These are phyloP conservation scores for Filobasidium wieringae DNA, from an alignment of 768 basidiomycete genomes.

Conservation along the genomic window DNA sequence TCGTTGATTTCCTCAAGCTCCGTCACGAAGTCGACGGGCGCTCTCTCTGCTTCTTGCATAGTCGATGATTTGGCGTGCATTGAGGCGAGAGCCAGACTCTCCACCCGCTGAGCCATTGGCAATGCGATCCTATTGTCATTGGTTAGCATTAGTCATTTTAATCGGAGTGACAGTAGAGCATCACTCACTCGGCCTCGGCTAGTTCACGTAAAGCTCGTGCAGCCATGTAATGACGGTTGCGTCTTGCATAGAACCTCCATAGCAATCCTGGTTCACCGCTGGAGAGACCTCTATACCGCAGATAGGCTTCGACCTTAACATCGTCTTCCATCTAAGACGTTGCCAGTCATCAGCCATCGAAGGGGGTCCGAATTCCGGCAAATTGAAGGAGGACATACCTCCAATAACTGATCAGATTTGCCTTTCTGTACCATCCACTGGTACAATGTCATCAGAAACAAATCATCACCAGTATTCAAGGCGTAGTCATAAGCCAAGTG, in stretches of 20 bases:
- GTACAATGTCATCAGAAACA: constrained; percentile 88
- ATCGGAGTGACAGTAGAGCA: background rate
- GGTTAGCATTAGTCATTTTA: background rate
- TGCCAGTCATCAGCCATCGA: background rate
- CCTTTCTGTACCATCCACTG: constrained; percentile 79
- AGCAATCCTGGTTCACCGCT: constrained; percentile 48
- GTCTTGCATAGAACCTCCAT: constrained; percentile 95
- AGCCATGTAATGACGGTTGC: constrained; percentile 72
- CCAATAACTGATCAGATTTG: constrained; percentile 75
- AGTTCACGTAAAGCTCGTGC: constrained; percentile 71
- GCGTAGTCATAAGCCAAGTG: constrained; percentile 77
- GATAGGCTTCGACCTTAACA: constrained; percentile 33
- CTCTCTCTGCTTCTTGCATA: constrained; percentile 65
- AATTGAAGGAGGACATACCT: constrained; percentile 47
- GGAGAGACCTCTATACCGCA: background rate
- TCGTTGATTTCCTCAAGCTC: constrained; percentile 93
- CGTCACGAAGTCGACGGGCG: constrained; percentile 88
- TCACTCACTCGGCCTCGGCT: constrained; percentile 71
- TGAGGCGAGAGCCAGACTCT: constrained; percentile 86
- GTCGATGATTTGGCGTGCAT: constrained; percentile 94
- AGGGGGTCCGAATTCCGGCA: background rate
- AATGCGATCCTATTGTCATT: constrained; percentile 23
- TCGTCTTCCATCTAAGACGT: constrained; percentile 58
- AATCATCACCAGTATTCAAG: constrained; percentile 70
- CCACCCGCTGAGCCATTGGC: constrained; percentile 59